Evolutionary conservation across 1,284 basidiomycete species (phyloP).

Genomic region (Pisolithus thermaeus): DNA sequence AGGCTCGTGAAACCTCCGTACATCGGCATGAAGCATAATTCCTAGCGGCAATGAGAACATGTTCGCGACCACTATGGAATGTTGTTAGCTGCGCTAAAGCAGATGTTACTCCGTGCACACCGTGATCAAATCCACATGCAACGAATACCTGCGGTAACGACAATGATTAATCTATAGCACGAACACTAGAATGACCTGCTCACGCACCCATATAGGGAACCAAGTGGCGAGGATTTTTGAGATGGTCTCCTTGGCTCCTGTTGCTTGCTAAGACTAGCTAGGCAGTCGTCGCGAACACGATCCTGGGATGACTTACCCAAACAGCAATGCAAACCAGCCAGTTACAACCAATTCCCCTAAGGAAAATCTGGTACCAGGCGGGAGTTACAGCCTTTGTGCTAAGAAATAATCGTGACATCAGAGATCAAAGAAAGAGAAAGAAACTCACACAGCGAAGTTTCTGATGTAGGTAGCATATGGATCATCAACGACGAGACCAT

Average conservation of each 20-base stretch:
- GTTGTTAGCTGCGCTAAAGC: background rate
- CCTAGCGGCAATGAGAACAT: slow-evolving; percentile 71
- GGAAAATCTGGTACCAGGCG: slow-evolving; percentile 68
- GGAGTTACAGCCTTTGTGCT: slow-evolving; percentile 62
- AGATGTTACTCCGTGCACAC: slow-evolving; percentile 30
- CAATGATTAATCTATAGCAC: slow-evolving; percentile 1
- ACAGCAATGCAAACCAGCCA: slow-evolving; percentile 76
- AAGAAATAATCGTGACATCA: background rate
- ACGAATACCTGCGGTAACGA: slow-evolving; percentile 52
- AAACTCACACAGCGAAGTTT: slow-evolving; percentile 48
- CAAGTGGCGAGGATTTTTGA: slow-evolving; percentile 71
- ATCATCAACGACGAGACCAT: slow-evolving; percentile 49
- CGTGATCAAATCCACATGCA: slow-evolving; percentile 67
- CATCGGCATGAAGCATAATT: slow-evolving; percentile 67
- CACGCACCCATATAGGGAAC: slow-evolving; percentile 69
- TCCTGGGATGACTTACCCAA: slow-evolving; percentile 46
- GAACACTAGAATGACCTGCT: background rate
- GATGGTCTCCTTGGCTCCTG: slow-evolving; percentile 64
- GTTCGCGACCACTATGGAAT: slow-evolving; percentile 52
- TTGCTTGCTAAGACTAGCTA: slow-evolving; percentile 50
- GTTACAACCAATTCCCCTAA: slow-evolving; percentile 75
- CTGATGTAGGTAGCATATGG: slow-evolving; percentile 54
- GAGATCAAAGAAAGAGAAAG: background rate
- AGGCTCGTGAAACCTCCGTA: slow-evolving; percentile 27
- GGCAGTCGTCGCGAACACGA: background rate